Base-by-base conservation (phyloP, 805 yeast species). In the Nakazawaea populi region DNA sequence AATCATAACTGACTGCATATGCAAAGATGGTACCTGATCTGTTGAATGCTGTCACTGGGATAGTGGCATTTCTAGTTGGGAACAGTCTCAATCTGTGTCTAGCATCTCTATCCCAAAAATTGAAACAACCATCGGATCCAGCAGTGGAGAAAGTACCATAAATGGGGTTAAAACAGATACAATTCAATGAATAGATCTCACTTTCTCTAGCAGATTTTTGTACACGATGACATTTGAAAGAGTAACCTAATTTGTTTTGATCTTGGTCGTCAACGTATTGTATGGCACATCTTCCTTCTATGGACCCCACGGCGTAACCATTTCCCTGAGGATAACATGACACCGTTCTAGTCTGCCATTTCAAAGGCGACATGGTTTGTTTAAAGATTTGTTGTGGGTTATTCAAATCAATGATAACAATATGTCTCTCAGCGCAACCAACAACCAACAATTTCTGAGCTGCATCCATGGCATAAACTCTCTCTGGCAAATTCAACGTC, bases 41-140 rank as follows among this genome's bases (percentile, higher is more conserved):
- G 70, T 89, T 94, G 73, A 92, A 94, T 4, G 83, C 82, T 1
- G 90, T 77, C 38, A 86, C 82, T 0, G 96, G 76, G 49, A 94
- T 84, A 0, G 96, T 75, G 37, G 80, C 77, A 47, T 77, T 78
- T 12, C 85, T 73, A 8, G 79, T 69, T 5, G 96, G 89, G 72
- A 81, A 87, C 35, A 85, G 87, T 68, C 85, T 87, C 57, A 94
- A 77, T 59, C 98, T 78, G 64, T 87, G 95, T 64, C 85, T 82
- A 49, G 94, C 86, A 60, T 89, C 96, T 67, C 89, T 89, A 67
- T 94, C 98, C 99, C 99, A 94, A 72, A 89, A 86, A 60, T 90
- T 84, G 72, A 91, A 85, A 11, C 91, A 76, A 27, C 99, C 99
- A 68, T 94, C 99, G 28, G 94, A 79, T 10, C 99, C 98, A 1